These are phyloP conservation scores for Ogataea pini DNA, from an alignment of 805 yeast species.

Conservation along the genomic window DNA sequence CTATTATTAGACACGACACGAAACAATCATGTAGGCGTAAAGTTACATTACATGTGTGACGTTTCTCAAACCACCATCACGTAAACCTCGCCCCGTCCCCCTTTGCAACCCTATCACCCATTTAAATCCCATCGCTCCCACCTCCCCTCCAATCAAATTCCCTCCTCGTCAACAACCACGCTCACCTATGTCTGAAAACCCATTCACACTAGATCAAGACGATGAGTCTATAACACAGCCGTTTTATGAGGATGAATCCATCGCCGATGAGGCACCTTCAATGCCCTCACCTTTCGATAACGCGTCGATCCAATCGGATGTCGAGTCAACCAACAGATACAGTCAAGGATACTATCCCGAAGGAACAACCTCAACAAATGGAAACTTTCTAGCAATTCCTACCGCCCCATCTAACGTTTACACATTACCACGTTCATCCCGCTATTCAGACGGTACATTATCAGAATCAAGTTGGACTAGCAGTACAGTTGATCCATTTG, in stretches of 20 bases:
- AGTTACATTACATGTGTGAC: neutral
- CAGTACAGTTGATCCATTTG: slow-evolving; percentile 5
- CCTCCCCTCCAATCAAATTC: neutral
- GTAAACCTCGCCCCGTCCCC: neutral
- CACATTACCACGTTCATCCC: neutral
- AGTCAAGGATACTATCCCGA: neutral
- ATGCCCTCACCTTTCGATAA: neutral
- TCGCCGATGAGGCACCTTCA: too few relatives aligned
- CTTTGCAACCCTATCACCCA: neutral
- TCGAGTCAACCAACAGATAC: neutral
- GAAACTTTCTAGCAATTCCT: neutral
- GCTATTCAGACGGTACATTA: neutral
- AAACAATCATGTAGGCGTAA: neutral
- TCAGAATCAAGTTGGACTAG: neutral
- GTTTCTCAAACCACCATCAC: neutral
- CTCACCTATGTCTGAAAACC: slow-evolving; percentile 12
- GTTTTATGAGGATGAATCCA: neutral
- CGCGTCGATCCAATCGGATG: neutral
- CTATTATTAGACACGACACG: slow-evolving; percentile 1
- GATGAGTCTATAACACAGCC: slow-evolving; percentile 13
- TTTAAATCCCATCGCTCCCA: too few relatives aligned
- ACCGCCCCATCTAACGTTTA: neutral
- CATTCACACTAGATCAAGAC: slow-evolving; percentile 16
- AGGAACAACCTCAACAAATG: neutral
- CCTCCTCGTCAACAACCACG: neutral